These are phyloP conservation scores for Epichloe brachyelytri DNA, from an alignment of 2,329 filamentous ascomycete species.

Conservation along the genomic window DNA sequence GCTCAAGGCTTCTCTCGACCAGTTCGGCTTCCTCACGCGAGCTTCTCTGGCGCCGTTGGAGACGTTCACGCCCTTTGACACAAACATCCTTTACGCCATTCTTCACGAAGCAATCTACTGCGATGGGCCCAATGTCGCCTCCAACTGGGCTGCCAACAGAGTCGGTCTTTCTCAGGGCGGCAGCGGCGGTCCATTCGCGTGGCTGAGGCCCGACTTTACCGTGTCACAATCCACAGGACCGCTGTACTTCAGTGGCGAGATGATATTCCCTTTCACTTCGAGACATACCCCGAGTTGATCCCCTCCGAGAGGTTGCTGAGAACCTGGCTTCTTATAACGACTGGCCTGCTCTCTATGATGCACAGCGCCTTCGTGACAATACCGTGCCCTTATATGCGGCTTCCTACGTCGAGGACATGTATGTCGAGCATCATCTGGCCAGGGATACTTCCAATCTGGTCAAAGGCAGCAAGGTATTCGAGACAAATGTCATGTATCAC, in stretches of 20 bases:
- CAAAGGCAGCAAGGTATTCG: slow-evolving; percentile 63
- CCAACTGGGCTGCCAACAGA: slow-evolving; percentile 64
- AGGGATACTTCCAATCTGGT: slow-evolving; percentile 63
- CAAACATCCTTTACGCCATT: slow-evolving; percentile 69
- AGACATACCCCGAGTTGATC: slow-evolving; percentile 64
- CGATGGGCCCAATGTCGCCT: slow-evolving; percentile 46
- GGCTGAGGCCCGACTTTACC: slow-evolving; percentile 29
- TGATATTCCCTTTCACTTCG: slow-evolving; percentile 83
- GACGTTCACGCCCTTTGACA: slow-evolving; percentile 54
- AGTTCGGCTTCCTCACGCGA: slow-evolving; percentile 63
- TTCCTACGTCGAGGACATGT: slow-evolving; percentile 81
- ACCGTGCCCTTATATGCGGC: slow-evolving; percentile 78
- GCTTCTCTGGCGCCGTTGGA: slow-evolving; percentile 60
- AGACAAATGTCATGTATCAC: slow-evolving; percentile 82
- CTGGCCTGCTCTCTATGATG: slow-evolving; percentile 70
- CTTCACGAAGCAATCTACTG: slow-evolving; percentile 86
- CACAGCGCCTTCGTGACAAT: slow-evolving; percentile 59
- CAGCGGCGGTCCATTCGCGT: slow-evolving; percentile 27
- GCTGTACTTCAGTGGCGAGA: slow-evolving; percentile 79
- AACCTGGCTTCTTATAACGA: slow-evolving; percentile 52
- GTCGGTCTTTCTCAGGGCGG: slow-evolving; percentile 36
- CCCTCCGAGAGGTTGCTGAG: slow-evolving; percentile 54
- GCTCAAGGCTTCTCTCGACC: slow-evolving; percentile 58
- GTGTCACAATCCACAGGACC: slow-evolving; percentile 26
- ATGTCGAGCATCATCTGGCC: slow-evolving; percentile 67